phyloP scores from a whole-genome alignment of 805 yeast genomes.

The Henningerozyma blattae region DNA sequence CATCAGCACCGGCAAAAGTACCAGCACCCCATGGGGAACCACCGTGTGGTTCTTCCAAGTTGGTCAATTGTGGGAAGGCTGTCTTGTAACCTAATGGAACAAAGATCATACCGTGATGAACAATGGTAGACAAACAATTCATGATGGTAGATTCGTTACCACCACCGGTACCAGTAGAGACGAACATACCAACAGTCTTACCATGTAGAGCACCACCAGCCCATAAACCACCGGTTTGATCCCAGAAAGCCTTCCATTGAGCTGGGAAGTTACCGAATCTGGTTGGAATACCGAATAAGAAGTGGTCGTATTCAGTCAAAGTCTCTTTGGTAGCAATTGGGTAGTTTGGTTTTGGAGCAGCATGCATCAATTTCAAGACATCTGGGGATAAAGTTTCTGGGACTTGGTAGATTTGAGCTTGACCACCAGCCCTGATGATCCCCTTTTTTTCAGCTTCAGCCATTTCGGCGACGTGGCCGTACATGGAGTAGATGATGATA shows the following conservation, averaged over 20 bases:
- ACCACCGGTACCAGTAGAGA: conserved; percentile 71
- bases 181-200: conserved; percentile 64
- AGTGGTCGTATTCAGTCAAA: conserved; percentile 59
- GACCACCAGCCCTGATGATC: conserved; percentile 55
- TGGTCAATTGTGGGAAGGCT: conserved; percentile 40
- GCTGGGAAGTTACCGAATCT: conserved; percentile 76
- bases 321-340: conserved; percentile 55
- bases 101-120: conserved; percentile 72
- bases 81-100: conserved; percentile 68
- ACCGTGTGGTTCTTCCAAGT: conserved; percentile 59
- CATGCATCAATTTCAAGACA: conserved; percentile 50
- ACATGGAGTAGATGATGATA: conserved; percentile 68
- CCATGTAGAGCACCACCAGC: conserved; percentile 60
- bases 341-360: conserved; percentile 45
- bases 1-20: conserved; percentile 63
- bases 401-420: conserved; percentile 64
- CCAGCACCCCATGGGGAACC: conserved; percentile 86
- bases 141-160: conserved; percentile 69
- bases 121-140: conserved; percentile 49
- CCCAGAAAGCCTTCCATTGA: conserved; percentile 69
- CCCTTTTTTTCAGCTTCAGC: conserved; percentile 65
- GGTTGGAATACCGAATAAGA: conserved; percentile 77
- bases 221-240: conserved; percentile 72
- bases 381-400: conserved; percentile 65
- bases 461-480: conserved; percentile 61